phyloP scores from a whole-genome alignment of 228 moss, liverwort and hornwort genomes.

The Sphagnum magellanicum region DNA sequence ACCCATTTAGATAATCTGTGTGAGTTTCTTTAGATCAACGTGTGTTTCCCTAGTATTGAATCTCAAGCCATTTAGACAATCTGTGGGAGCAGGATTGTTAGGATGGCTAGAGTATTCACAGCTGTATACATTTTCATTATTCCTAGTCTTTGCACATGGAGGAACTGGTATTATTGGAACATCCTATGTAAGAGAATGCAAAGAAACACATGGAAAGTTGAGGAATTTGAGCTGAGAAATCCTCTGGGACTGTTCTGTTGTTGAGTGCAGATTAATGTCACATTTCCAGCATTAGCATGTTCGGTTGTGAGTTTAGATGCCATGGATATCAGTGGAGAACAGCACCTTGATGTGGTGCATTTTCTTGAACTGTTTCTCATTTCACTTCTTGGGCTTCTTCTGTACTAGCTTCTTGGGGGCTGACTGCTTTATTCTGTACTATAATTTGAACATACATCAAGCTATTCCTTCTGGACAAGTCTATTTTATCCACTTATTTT shows the following conservation, averaged over 20 bases:
- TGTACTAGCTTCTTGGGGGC: not conserved
- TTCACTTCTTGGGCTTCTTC: not conserved
- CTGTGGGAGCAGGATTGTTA: not conserved
- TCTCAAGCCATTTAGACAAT: not conserved
- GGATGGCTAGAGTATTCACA: not conserved
- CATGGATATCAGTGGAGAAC: slow-evolving; percentile 99
- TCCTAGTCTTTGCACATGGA: too few relatives aligned
- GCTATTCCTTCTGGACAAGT: too few relatives aligned
- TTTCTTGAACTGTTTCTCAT: not conserved
- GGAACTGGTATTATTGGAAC: too few relatives aligned
- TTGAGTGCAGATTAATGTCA: slow-evolving; percentile 79
- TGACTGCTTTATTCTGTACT: too few relatives aligned
- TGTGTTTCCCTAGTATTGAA: not conserved
- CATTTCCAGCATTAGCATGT: slow-evolving; percentile 91
- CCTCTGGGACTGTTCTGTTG: not conserved
- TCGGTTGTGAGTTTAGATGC: slow-evolving; percentile 98
- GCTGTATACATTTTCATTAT: not conserved
- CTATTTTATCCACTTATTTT: too few relatives aligned
- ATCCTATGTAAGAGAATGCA: too few relatives aligned
- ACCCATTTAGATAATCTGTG: not conserved
- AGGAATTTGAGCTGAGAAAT: not conserved
- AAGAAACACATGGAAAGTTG: not conserved
- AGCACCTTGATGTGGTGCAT: slow-evolving; percentile 94
- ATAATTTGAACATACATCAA: too few relatives aligned
- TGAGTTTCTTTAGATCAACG: not conserved